A percentile compares a stretch with the other conserved stretches of the same genome.
These are phyloP conservation scores for Andrographis paniculata DNA, from an alignment of 305 asterid genomes.

Conservation along the genomic window DNA sequence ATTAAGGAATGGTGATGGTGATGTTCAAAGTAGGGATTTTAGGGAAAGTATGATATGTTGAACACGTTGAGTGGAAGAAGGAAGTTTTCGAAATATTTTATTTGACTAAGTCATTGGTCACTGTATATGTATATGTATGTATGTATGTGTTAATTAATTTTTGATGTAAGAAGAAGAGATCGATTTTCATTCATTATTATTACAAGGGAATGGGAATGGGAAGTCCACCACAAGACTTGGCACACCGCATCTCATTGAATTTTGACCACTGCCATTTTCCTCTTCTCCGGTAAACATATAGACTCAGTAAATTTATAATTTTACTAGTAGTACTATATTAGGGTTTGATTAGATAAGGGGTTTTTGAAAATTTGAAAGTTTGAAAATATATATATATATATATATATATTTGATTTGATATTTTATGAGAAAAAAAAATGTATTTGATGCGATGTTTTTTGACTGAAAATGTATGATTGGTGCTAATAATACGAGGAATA, in stretches of 20 bases:
- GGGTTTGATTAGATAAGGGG: no score
- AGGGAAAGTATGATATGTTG: constrained; percentile 20
- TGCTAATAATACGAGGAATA: no score
- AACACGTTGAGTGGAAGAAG: constrained; percentile 27
- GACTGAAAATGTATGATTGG: no score
- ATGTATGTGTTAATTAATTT: neutral
- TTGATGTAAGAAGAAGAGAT: neutral
- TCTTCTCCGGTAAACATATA: no score
- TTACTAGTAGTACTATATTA: no score
- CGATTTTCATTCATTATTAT: no score
- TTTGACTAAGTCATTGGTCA: constrained; percentile 42
- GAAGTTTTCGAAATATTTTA: constrained; percentile 3
- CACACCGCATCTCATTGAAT: constrained; percentile 49
- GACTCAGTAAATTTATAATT: neutral
- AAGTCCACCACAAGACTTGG: constrained; percentile 60
- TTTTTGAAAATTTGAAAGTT: no score
- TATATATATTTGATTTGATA: no score
- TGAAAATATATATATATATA: no score
- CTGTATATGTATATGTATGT: neutral
- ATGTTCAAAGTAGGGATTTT: constrained; percentile 20
- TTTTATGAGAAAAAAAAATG: no score
- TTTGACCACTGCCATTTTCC: constrained; percentile 37
- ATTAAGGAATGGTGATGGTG: neutral
- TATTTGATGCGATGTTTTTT: no score
- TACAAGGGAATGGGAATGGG: neutral